Conservation (phyloP, 495 filamentous ascomycete genomes). For the Aspergillus affinis region DNA sequence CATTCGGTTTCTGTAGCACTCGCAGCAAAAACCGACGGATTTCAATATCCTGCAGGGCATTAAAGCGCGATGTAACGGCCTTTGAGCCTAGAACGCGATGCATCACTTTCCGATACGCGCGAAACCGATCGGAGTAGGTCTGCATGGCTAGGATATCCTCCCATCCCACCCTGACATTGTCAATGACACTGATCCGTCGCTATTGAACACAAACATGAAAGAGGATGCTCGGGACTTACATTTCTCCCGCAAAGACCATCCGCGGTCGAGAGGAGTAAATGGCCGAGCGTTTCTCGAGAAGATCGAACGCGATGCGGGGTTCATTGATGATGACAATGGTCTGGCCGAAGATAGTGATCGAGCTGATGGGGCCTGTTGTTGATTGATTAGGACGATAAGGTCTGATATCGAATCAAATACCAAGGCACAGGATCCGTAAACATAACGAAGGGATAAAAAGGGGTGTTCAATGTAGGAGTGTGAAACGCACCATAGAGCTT, state of each 20-base stretch:
- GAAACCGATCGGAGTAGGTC: conserved; percentile 1
- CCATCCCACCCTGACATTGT: conserved; percentile 33
- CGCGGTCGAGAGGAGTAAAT: conserved; percentile 44
- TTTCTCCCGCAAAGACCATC: conserved; percentile 37
- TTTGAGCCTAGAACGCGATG: conserved; percentile 4
- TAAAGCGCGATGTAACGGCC: conserved; percentile 28
- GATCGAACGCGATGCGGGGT: conserved; percentile 36
- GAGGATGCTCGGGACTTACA: conserved; percentile 37
- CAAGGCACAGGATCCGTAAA: neutral
- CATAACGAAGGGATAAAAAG: neutral
- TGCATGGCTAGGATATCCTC: conserved; percentile 18
- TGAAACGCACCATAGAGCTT: conserved; percentile 37
- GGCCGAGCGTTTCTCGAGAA: conserved; percentile 46
- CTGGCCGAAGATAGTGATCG: conserved; percentile 47
- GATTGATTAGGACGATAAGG: neutral
- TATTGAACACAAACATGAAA: neutral
- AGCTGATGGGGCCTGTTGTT: conserved; percentile 49
- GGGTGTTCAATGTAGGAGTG: neutral
- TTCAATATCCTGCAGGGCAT: conserved; percentile 35
- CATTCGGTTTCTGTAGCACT: conserved; percentile 32
- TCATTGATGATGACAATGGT: conserved; percentile 52
- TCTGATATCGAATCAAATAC: neutral
- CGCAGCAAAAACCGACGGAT: conserved; percentile 40
- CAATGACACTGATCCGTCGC: neutral
- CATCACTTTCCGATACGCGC: conserved; percentile 2